These are phyloP conservation scores for Chloropicon primus DNA, from an alignment of 139 green algal species.

Conservation along the genomic window DNA sequence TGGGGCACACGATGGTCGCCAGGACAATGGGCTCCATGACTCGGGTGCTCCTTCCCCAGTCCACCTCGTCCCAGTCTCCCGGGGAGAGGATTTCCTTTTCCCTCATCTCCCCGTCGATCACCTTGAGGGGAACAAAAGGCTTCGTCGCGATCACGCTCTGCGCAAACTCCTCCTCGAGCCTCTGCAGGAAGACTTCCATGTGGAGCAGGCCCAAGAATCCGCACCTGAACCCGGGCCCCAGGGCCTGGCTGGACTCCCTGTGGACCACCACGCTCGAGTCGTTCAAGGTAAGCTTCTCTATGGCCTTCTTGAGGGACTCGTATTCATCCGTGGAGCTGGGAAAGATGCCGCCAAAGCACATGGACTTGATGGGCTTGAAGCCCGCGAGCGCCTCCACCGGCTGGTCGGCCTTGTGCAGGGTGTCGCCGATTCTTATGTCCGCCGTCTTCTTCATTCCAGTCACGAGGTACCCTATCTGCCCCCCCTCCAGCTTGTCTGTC, in stretches of 20 bases:
- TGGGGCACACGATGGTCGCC: slow-evolving; percentile 71
- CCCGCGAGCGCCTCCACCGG: slow-evolving; percentile 29
- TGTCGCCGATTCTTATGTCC: slow-evolving; percentile 1
- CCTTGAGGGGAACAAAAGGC: slow-evolving; percentile 50
- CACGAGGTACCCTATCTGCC: slow-evolving; percentile 82
- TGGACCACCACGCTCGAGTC: slow-evolving; percentile 63
- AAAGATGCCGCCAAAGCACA: slow-evolving; percentile 67
- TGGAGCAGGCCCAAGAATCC: slow-evolving; percentile 85
- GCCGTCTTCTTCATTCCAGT: slow-evolving; percentile 62
- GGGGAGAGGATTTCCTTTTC: slow-evolving; percentile 30
- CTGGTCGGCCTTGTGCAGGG: slow-evolving; percentile 12
- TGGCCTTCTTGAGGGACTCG: slow-evolving; percentile 17
- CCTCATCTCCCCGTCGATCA: slow-evolving; percentile 29
- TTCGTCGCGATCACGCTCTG: slow-evolving; percentile 5
- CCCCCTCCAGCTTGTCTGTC: slow-evolving; percentile 43
- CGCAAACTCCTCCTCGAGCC: slow-evolving; percentile 43
- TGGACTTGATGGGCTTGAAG: slow-evolving; percentile 61
- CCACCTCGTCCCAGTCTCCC: slow-evolving; percentile 11
- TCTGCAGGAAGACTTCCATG: slow-evolving; percentile 81
- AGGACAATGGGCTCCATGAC: slow-evolving; percentile 70
- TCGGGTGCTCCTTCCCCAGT: neutral
- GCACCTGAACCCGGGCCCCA: slow-evolving; percentile 75
- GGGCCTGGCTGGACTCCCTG: slow-evolving; percentile 65
- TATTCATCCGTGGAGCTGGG: slow-evolving; percentile 21
- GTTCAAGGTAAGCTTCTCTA: slow-evolving; percentile 63